These are phyloP conservation scores for Phytophthora pini DNA, from an alignment of 352 stramenopile species.

Conservation along the genomic window DNA sequence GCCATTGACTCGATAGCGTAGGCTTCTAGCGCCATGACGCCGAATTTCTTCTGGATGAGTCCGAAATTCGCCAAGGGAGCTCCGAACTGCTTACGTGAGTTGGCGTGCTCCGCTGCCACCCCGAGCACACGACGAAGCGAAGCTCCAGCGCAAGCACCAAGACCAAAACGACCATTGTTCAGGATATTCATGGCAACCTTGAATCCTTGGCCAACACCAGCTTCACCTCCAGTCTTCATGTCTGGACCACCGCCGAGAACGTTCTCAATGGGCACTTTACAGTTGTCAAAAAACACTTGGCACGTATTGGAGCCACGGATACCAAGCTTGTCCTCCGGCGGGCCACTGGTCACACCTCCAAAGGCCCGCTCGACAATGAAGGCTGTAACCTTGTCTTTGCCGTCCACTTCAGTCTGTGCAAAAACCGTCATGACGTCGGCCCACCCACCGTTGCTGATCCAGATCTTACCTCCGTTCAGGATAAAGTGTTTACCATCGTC, in stretches of 20 bases:
- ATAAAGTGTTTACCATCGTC: conserved; percentile 93
- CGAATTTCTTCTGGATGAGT: conserved; percentile 91
- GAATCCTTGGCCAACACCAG: conserved; percentile 90
- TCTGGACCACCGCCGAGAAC: conserved; percentile 86
- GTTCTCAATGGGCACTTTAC: conserved; percentile 93
- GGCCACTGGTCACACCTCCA: conserved; percentile 91
- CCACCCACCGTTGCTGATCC: conserved; percentile 97
- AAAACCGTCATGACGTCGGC: conserved; percentile 98
- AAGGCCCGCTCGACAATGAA: conserved; percentile 97
- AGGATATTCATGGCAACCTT: conserved; percentile 94
- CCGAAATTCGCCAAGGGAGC: conserved; percentile 76
- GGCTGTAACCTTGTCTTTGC: conserved; percentile 97
- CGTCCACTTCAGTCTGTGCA: conserved; percentile 94
- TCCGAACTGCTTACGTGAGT: conserved; percentile 85
- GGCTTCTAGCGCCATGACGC: conserved; percentile 75
- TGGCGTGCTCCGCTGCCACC: conserved; percentile 75
- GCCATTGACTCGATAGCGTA: conserved; percentile 91
- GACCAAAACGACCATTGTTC: conserved; percentile 93
- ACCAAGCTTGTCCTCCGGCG: conserved; percentile 97
- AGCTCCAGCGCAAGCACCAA: conserved; percentile 76
- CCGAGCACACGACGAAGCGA: conserved; percentile 76
- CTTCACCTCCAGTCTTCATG: conserved; percentile 69
- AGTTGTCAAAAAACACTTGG: conserved; percentile 96
- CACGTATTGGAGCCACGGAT: conserved; percentile 97
- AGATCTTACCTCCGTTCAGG: conserved; percentile 96